phyloP scores from a whole-genome alignment of 345 rosid genomes.

The Nasturtium officinale region DNA sequence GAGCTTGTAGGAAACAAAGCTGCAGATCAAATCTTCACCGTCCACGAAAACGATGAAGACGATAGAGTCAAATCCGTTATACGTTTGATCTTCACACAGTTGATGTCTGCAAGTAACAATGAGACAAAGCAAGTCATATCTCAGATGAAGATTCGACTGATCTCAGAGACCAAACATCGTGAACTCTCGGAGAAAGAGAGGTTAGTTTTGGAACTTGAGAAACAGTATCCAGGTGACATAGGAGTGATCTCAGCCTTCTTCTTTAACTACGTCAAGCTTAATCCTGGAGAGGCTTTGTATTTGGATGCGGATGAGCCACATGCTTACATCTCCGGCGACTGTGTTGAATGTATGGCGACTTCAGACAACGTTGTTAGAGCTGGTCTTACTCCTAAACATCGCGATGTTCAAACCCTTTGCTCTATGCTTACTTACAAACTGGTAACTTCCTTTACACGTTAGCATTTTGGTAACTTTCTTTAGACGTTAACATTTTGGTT shows the following conservation, averaged over 20 bases:
- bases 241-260: conserved; percentile 89
- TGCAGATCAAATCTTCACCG: conserved; percentile 49
- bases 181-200: conserved; percentile 74
- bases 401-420: conserved; percentile 87
- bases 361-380: conserved; percentile 98
- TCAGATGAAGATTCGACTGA: conserved; percentile 63
- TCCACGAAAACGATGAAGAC: conserved; percentile 48
- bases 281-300: conserved; percentile 91
- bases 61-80: conserved; percentile 59
- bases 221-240: conserved; percentile 74
- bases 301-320: conserved; percentile 93
- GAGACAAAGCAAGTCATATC: conserved; percentile 55
- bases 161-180: conserved; percentile 54
- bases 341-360: conserved; percentile 96
- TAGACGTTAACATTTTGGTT: conserved; percentile 15
- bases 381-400: conserved; percentile 92
- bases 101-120: conserved; percentile 68
- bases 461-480: conserved; percentile 21
- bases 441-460: conserved; percentile 52
- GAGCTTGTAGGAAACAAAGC: conserved; percentile 67
- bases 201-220: conserved; percentile 72
- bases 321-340: conserved; percentile 87
- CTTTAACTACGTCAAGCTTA: conserved; percentile 83
- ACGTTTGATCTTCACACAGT: conserved; percentile 69
- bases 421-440: conserved; percentile 95